phyloP scores from a whole-genome alignment of 164 flowering plant species.

The Macadamia integrifolia region DNA sequence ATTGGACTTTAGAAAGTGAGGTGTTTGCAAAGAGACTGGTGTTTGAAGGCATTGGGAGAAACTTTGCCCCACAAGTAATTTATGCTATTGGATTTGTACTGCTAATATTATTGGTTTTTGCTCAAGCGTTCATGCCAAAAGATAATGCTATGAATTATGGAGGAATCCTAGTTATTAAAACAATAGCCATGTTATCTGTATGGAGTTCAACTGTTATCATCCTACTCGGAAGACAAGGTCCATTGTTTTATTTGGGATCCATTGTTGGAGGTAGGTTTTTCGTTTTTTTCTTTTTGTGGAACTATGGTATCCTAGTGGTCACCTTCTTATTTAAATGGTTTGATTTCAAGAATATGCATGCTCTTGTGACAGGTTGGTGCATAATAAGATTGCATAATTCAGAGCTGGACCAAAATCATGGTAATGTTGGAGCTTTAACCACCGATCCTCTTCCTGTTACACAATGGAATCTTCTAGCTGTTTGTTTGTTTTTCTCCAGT shows the following conservation, averaged over 20 bases:
- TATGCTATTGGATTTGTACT: constrained; percentile 58
- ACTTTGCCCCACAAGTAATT: constrained; percentile 45
- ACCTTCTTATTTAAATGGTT: constrained; percentile 4
- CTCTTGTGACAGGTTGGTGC: constrained; percentile 58
- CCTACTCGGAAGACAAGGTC: constrained; percentile 82
- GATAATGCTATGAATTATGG: constrained; percentile 17
- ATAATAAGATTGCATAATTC: constrained; percentile 44
- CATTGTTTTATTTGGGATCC: constrained; percentile 53
- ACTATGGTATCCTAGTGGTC: not conserved
- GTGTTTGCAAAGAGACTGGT: constrained; percentile 22
- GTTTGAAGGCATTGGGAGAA: constrained; percentile 34
- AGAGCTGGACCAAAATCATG: constrained; percentile 27
- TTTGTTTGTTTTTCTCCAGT: constrained; percentile 73
- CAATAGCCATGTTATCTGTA: constrained; percentile 56
- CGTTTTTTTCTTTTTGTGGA: not conserved
- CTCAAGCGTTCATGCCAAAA: constrained; percentile 17
- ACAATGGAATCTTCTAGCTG: constrained; percentile 88
- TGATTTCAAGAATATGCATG: not conserved
- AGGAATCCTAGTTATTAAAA: constrained; percentile 29
- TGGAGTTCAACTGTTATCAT: constrained; percentile 74
- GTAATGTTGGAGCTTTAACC: constrained; percentile 11
- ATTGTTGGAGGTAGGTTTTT: constrained; percentile 56
- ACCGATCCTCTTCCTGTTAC: constrained; percentile 48
- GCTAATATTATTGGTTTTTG: constrained; percentile 34
- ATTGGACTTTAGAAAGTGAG: constrained; percentile 66